Percentiles rank a stretch among this genome's conserved stretches.
Evolutionary conservation across 2,329 filamentous ascomycete species (phyloP).

Genomic region (Alternaria tenuissima): DNA sequence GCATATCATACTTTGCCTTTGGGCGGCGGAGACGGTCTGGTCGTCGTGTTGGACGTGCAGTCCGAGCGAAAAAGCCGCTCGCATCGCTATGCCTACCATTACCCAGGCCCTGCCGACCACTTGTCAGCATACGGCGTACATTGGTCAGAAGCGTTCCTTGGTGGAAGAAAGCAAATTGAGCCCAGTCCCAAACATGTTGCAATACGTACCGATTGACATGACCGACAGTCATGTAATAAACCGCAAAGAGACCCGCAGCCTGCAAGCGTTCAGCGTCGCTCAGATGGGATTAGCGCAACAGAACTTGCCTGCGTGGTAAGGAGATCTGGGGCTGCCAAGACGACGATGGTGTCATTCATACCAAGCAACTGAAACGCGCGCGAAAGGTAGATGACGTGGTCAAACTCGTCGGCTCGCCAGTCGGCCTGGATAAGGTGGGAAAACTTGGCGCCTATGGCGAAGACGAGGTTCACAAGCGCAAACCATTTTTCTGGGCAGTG

Average conservation of each 20-base stretch:
- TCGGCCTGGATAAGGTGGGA: slow-evolving; percentile 36
- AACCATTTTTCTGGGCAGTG: slow-evolving; percentile 35
- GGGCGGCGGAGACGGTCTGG: slow-evolving; percentile 16
- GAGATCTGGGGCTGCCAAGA: slow-evolving; percentile 32
- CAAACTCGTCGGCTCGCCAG: slow-evolving; percentile 26
- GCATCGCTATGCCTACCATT: slow-evolving; percentile 41
- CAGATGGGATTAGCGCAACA: slow-evolving; percentile 18
- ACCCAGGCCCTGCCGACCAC: slow-evolving; percentile 40
- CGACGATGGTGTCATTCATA: slow-evolving; percentile 30
- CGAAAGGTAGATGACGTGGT: slow-evolving; percentile 46
- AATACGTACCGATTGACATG: slow-evolving; percentile 35
- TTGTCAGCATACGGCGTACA: slow-evolving; percentile 15
- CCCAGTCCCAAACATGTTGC: too few species aligned
- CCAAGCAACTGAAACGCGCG: slow-evolving; percentile 24
- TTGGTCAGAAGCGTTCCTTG: not conserved
- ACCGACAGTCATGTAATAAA: slow-evolving; percentile 48
- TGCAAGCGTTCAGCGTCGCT: not conserved
- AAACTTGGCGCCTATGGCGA: slow-evolving; percentile 50
- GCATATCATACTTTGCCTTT: slow-evolving; percentile 41
- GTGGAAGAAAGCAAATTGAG: too few species aligned
- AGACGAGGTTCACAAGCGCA: slow-evolving; percentile 49
- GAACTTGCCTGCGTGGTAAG: slow-evolving; percentile 13
- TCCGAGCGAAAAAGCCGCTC: slow-evolving; percentile 43
- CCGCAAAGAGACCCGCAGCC: slow-evolving; percentile 40
- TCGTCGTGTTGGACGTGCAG: slow-evolving; percentile 44